Evolutionary conservation across 2,329 filamentous ascomycete genomes (phyloP).

Genomic region (Cephalotrichum gorgonifer): DNA sequence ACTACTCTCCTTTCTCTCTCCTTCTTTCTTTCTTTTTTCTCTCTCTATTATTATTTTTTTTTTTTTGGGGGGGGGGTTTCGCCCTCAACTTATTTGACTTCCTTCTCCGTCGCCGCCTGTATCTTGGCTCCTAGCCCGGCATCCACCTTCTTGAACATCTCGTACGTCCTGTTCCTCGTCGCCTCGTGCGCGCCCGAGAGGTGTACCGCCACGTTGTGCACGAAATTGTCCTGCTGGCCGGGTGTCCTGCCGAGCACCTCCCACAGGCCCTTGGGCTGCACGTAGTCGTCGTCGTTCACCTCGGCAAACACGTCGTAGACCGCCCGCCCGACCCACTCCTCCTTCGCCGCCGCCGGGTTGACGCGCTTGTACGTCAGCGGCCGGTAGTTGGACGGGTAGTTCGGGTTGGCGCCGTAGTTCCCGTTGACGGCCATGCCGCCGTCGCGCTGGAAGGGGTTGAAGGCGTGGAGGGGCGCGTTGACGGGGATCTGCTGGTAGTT

Average conservation of each 20-base stretch:
- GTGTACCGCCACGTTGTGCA: constrained; percentile 48
- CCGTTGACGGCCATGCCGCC: constrained; percentile 60
- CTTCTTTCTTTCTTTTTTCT: too few relatives aligned
- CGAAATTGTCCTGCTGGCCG: constrained; percentile 52
- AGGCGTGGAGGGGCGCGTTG: constrained; percentile 37
- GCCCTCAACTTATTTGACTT: neutral
- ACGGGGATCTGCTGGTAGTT: constrained; percentile 58
- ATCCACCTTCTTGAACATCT: constrained; percentile 50
- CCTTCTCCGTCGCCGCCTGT: neutral
- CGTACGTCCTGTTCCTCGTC: constrained; percentile 47
- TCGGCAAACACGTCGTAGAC: constrained; percentile 32
- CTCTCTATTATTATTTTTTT: too few relatives aligned
- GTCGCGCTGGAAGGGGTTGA: constrained; percentile 64
- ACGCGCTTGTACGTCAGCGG: constrained; percentile 30
- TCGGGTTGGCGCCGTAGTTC: constrained; percentile 50
- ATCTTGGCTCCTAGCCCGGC: constrained; percentile 29
- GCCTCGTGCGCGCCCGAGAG: constrained; percentile 40
- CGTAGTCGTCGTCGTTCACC: constrained; percentile 38
- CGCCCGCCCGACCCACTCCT: constrained; percentile 35
- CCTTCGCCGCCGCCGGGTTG: constrained; percentile 29
- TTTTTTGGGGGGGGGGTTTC: too few relatives aligned
- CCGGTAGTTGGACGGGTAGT: constrained; percentile 43
- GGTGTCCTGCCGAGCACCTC: constrained; percentile 31
- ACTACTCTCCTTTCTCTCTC: too few relatives aligned
- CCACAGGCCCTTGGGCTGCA: constrained; percentile 38